Base-by-base conservation (phyloP, 2,329 filamentous ascomycete genomes). In the Triangularia verruculosa region DNA sequence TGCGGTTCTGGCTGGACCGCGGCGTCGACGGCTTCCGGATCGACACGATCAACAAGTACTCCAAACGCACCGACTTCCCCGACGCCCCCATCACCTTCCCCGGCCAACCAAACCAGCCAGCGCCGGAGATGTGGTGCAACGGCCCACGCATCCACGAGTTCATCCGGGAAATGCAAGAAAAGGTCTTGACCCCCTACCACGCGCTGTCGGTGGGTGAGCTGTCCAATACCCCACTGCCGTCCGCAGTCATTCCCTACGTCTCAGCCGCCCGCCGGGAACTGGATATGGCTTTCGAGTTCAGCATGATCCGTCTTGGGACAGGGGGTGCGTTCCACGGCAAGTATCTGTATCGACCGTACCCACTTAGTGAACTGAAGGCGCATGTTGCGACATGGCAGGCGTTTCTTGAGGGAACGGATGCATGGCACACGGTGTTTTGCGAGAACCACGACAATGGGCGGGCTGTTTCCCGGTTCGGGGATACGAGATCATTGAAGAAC, bases 1-100 rank as follows among this genome's bases (percentile, higher is more conserved):
- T 92, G 83, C 83, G 84, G 51, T 93, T 93, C 72, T 94, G 91
- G 91, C 82, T 93, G 0, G 78, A 89, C 47, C 85, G 86, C 30
- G 90, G 90, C 1, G 86, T 89, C 0, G 84, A 88, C 32, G 88
- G 88, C 1, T 91, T 90, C 77, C 81, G 88, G 13, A 83, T 90
- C 74, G 88, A 91, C 67, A 86, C 87, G 0, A 88, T 90, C 72
- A 90, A 90, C 73, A 83, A 85, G 69, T 71, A 85, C 67, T 83
- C 84, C 70, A 91, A 91, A 70, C 82, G 81, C 0, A 80, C 81
- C 3, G 78, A 77, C 0, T 84, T 87, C 61, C 83, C 82, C 0
- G 85, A 89, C 67, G 87, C 86, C 0, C 82, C 85, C 0, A 73
- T 87, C 47, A 75, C 79, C 5, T 79, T 86, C 58, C 73, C 77